Percentiles rank a stretch among this genome's conserved stretches.
Evolutionary conservation across 2,329 filamentous ascomycete genomes (phyloP).

Genomic region (Aspergillus bombycis): DNA sequence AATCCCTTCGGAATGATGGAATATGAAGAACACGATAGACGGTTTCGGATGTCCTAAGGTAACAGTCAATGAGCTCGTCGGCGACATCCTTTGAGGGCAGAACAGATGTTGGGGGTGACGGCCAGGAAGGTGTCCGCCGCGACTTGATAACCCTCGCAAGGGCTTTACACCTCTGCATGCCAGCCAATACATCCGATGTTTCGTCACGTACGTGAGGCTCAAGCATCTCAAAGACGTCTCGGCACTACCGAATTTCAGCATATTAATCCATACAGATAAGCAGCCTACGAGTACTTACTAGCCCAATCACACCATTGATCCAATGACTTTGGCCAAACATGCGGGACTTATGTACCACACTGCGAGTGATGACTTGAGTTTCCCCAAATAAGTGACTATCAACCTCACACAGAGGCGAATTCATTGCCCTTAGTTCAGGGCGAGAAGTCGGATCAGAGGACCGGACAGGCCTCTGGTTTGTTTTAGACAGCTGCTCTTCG

Average conservation of each 20-base stretch:
- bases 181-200: constrained; percentile 37
- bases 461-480: constrained; percentile 19
- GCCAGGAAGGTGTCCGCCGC: constrained; percentile 53
- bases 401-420: constrained; percentile 44
- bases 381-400: constrained; percentile 40
- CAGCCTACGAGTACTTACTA: constrained; percentile 42
- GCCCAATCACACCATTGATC: constrained; percentile 50
- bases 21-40: constrained; percentile 61
- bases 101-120: constrained; percentile 42
- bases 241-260: constrained; percentile 16
- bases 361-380: constrained; percentile 40
- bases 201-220: constrained; percentile 46
- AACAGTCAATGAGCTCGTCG: constrained; percentile 55
- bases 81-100: constrained; percentile 50
- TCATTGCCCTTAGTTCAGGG: constrained; percentile 42
- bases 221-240: constrained; percentile 46
- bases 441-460: constrained; percentile 23
- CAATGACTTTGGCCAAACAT: constrained; percentile 61
- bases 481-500: constrained; percentile 46
- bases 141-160: constrained; percentile 58
- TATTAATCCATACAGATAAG: neutral
- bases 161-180: constrained; percentile 56
- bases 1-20: constrained; percentile 59
- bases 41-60: constrained; percentile 60
- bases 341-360: constrained; percentile 57